Conservation (phyloP, 805 yeast species). For the Debaryomyces prosopidis region DNA sequence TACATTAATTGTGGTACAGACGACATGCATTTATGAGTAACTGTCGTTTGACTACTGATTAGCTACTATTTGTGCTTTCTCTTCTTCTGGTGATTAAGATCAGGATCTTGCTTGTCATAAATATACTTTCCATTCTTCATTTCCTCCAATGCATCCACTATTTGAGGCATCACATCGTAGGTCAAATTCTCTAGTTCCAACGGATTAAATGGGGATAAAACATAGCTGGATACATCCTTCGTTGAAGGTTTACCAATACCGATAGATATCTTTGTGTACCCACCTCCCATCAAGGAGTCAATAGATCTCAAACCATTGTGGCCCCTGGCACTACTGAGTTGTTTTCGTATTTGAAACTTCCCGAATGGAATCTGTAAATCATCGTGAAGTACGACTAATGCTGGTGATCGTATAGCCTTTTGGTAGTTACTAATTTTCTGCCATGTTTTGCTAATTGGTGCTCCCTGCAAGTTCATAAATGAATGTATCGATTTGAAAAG, state of each 20-base stretch:
- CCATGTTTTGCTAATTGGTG: slow-evolving; percentile 53
- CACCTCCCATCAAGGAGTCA: slow-evolving; percentile 44
- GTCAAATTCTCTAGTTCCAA: slow-evolving; percentile 46
- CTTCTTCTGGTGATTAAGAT: not conserved
- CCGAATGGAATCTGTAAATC: slow-evolving; percentile 73
- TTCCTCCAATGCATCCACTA: slow-evolving; percentile 37
- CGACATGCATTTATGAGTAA: no score
- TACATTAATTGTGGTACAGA: no score
- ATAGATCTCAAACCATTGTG: slow-evolving; percentile 81
- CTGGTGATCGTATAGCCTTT: slow-evolving; percentile 24
- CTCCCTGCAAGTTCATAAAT: slow-evolving; percentile 74
- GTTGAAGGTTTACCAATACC: slow-evolving; percentile 74
- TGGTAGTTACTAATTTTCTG: slow-evolving; percentile 26
- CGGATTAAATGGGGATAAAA: slow-evolving; percentile 52
- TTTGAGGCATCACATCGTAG: slow-evolving; percentile 40
- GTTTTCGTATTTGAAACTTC: slow-evolving; percentile 58
- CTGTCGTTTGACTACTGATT: no score
- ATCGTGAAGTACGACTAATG: slow-evolving; percentile 69
- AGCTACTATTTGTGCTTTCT: not conserved
- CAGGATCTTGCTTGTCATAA: slow-evolving; percentile 5
- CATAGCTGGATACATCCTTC: slow-evolving; percentile 61
- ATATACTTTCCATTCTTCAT: slow-evolving; percentile 20
- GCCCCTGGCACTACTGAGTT: slow-evolving; percentile 68
- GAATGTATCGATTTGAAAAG: slow-evolving; percentile 51
- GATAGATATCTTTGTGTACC: slow-evolving; percentile 64